A percentile compares a stretch with the other conserved stretches of the same genome.
Evolutionary conservation across 257 asterid genomes (phyloP).

Genomic region (Solanum okadae): DNA sequence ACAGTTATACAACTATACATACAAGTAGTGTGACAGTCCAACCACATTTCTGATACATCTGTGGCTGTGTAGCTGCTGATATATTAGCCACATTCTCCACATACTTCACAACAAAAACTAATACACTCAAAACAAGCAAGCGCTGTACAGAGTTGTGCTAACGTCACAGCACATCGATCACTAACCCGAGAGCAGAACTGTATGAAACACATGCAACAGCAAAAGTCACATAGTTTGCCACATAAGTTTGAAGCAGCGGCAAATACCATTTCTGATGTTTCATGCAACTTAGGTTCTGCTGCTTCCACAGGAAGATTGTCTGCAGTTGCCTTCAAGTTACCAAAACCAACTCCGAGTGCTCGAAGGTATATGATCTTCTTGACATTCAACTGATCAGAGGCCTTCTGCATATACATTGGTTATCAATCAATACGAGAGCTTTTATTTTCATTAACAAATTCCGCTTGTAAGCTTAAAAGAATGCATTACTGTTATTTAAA

Average conservation of each 20-base stretch:
- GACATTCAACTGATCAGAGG: slow-evolving; percentile 2
- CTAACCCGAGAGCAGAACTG: slow-evolving; percentile 41
- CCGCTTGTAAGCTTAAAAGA: not conserved
- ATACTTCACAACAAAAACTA: slow-evolving; percentile 50
- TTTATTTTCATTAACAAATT: not conserved
- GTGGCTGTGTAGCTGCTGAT: not conserved
- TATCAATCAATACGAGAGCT: not conserved
- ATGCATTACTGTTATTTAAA: not conserved
- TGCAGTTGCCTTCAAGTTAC: slow-evolving; percentile 52
- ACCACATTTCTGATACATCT: not conserved
- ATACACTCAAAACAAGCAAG: slow-evolving; percentile 78
- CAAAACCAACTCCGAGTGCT: slow-evolving; percentile 48
- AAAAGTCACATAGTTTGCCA: slow-evolving; percentile 31
- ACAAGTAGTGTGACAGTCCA: not conserved
- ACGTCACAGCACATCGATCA: slow-evolving; percentile 59
- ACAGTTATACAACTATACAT: not conserved
- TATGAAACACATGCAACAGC: slow-evolving; percentile 78
- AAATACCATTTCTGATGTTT: slow-evolving; percentile 41
- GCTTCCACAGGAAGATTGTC: slow-evolving; percentile 48
- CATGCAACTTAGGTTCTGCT: slow-evolving; percentile 57
- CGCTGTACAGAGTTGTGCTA: slow-evolving; percentile 59
- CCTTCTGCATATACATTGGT: slow-evolving; percentile 26
- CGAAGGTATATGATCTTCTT: slow-evolving; percentile 35
- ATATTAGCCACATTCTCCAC: slow-evolving; percentile 12
- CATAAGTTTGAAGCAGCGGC: slow-evolving; percentile 50